Percentiles rank a stretch among this genome's conserved stretches.
Conservation (phyloP, 2,329 filamentous ascomycete species). For the Botrytis aclada region DNA sequence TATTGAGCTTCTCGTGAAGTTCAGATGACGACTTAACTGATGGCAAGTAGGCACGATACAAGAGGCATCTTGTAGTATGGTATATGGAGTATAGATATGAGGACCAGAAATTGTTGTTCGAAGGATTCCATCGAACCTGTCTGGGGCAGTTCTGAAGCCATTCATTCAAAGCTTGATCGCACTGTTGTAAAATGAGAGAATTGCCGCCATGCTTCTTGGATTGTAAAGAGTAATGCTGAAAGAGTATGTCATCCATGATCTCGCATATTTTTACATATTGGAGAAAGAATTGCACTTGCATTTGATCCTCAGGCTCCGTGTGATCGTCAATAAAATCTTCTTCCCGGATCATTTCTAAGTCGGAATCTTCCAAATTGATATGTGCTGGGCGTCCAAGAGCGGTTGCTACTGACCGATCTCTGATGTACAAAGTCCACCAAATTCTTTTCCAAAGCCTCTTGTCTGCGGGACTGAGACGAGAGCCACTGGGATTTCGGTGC, state of each 20-base stretch:
- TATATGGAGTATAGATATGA: conserved; percentile 91
- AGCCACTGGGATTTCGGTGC: conserved; percentile 92
- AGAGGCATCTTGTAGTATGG: conserved; percentile 90
- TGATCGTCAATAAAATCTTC: conserved; percentile 93
- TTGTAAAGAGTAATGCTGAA: conserved; percentile 93
- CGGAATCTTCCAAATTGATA: conserved; percentile 94
- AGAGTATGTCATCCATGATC: conserved; percentile 93
- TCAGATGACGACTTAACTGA: conserved; percentile 62
- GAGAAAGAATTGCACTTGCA: conserved; percentile 23
- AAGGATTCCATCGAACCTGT: conserved; percentile 89
- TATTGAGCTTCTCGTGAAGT: conserved; percentile 77
- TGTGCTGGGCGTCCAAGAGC: conserved; percentile 86
- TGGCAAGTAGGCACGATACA: conserved; percentile 94
- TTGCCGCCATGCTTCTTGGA: conserved; percentile 83
- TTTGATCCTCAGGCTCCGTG: conserved; percentile 13
- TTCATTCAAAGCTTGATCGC: conserved; percentile 93
- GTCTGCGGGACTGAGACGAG: conserved; percentile 85
- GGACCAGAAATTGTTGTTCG: conserved; percentile 91
- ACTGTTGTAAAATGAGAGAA: conserved; percentile 90
- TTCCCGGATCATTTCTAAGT: conserved; percentile 93
- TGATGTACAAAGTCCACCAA: conserved; percentile 96
- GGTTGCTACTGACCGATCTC: conserved; percentile 91
- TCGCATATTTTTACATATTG: conserved; percentile 55
- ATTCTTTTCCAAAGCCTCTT: conserved; percentile 71
- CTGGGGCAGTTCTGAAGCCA: conserved; percentile 96